Percentiles rank a stretch among this genome's conserved stretches.
Conservation (phyloP, 106 monocot species). For the Dendrobium chrysotoxum region DNA sequence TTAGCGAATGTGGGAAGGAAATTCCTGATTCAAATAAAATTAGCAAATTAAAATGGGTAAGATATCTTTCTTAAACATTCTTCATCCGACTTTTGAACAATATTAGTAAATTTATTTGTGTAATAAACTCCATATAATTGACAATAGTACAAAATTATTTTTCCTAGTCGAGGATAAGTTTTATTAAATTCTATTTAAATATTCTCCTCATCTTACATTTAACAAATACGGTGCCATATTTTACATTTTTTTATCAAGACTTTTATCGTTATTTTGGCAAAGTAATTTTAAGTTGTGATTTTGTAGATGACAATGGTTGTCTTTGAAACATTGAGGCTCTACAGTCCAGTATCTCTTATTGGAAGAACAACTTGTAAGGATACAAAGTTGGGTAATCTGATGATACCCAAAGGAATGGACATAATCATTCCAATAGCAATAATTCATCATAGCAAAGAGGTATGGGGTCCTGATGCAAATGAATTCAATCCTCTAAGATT, state of each 20-base stretch:
- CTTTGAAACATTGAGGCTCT: slow-evolving; percentile 54
- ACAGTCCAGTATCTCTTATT: slow-evolving; percentile 21
- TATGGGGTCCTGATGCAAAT: slow-evolving; percentile 43
- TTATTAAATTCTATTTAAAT: too few relatives aligned
- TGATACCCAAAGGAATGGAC: slow-evolving; percentile 22
- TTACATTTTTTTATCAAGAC: too few relatives aligned
- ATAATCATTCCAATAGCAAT: slow-evolving; percentile 25
- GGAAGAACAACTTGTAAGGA: slow-evolving; percentile 19
- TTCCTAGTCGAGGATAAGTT: too few relatives aligned
- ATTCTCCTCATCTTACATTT: too few relatives aligned
- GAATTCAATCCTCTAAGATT: slow-evolving; percentile 59
- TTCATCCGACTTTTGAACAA: not conserved
- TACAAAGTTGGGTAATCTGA: slow-evolving; percentile 26
- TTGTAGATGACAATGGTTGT: too few relatives aligned
- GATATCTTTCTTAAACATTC: not conserved
- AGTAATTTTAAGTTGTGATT: not conserved
- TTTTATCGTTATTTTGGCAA: too few relatives aligned
- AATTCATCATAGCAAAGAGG: slow-evolving; percentile 35
- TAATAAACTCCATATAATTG: too few relatives aligned
- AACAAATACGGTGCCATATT: too few relatives aligned
- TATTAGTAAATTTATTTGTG: not conserved
- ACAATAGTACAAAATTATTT: too few relatives aligned
- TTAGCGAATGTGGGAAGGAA: slow-evolving; percentile 36
- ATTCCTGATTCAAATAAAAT: slow-evolving; percentile 36
- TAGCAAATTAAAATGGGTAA: slow-evolving; percentile 29